These are phyloP conservation scores for Clonostachys rhizophaga DNA, from an alignment of 2,329 filamentous ascomycete genomes.

Conservation along the genomic window DNA sequence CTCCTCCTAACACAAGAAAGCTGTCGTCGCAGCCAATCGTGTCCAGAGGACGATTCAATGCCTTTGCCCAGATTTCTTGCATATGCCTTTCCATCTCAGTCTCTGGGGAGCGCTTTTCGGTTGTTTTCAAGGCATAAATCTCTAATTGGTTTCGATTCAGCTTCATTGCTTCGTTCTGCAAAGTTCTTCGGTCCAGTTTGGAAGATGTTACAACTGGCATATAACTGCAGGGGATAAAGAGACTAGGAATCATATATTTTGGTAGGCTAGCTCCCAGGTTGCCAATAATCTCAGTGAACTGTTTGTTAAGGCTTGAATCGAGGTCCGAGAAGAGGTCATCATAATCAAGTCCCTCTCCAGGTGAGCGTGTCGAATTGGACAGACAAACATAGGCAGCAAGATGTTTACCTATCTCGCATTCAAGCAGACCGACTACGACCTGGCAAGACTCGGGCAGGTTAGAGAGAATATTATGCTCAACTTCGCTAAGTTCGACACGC, in stretches of 20 bases:
- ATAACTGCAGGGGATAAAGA: conserved; percentile 8
- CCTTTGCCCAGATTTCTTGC: not conserved
- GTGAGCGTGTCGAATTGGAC: no score
- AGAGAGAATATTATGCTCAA: not conserved
- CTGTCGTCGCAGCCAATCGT: conserved; percentile 3
- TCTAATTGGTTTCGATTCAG: not conserved
- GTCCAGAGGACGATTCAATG: not conserved
- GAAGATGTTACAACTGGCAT: conserved; percentile 9
- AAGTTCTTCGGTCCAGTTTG: conserved; percentile 3
- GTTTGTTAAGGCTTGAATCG: conserved; percentile 3
- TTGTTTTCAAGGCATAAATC: not conserved
- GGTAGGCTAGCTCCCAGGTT: conserved; percentile 5
- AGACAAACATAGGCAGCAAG: not conserved
- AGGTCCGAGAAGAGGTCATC: conserved; percentile 4
- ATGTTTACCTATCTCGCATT: not conserved
- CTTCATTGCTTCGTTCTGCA: not conserved
- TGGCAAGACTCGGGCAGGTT: not conserved
- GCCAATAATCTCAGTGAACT: conserved; percentile 6
- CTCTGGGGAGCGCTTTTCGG: not conserved
- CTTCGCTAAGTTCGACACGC: not conserved
- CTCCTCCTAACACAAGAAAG: conserved; percentile 7
- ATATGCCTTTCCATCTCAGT: not conserved
- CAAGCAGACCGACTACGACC: not conserved
- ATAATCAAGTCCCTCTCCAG: not conserved
- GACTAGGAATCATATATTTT: conserved; percentile 9